A percentile compares a stretch with the other conserved stretches of the same genome.
phyloP scores from a whole-genome alignment of 371 early-diverging fungal genomes.

The Basidiobolus meristosporus region DNA sequence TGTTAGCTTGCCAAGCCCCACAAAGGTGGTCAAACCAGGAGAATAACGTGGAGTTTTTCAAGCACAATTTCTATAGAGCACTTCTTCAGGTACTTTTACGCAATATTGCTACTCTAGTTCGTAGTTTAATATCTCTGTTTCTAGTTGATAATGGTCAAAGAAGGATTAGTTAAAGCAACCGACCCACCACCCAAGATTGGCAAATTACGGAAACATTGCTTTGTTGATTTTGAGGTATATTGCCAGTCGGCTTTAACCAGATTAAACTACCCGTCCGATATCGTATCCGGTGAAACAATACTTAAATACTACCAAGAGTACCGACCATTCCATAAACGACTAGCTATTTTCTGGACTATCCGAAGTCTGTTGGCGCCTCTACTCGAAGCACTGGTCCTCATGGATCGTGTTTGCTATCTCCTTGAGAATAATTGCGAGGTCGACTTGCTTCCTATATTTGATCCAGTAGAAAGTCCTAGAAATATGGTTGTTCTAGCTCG shows the following conservation, averaged over 20 bases:
- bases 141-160: not conserved
- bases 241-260: not conserved
- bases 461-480: not conserved
- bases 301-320: not conserved
- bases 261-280: not conserved
- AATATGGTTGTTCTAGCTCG: too few species aligned
- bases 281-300: not conserved
- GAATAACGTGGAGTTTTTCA: not conserved
- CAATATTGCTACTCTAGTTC: too few species aligned
- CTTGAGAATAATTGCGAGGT: not conserved
- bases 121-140: too few species aligned
- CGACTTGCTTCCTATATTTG: not conserved
- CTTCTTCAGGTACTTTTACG: too few species aligned
- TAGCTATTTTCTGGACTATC: constrained; percentile 1
- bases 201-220: not conserved
- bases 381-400: too few species aligned
- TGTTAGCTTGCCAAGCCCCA: not conserved
- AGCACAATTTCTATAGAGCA: too few species aligned
- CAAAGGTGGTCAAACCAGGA: not conserved
- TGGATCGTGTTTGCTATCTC: not conserved
- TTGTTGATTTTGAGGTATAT: not conserved
- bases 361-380: too few species aligned
- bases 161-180: not conserved
- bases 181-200: not conserved
- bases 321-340: not conserved